Evolutionary conservation across 2,329 filamentous ascomycete genomes (phyloP), one percentile per base, ranked within the genome.

Genomic region (Escovopsis weberi): DNA sequence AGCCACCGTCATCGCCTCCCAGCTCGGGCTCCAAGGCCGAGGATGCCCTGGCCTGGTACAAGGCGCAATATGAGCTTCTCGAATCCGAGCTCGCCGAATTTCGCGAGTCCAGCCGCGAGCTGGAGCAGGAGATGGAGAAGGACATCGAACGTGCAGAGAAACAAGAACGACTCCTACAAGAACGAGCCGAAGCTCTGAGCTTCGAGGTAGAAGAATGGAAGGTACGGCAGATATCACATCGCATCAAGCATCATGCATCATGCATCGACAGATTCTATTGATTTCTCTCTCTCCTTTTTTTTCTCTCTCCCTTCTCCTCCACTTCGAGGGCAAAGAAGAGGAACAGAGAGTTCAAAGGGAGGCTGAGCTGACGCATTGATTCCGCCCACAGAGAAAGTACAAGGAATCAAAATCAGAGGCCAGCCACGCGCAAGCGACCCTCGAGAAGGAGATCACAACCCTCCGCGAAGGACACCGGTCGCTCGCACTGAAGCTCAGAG

Each of bases 201-300:
- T 98, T 86, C 57, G 88, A 96, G 61, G 88, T 91, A 1, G 87
- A 96, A 45, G 91, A 98, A 65, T 98, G 91, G 91, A 96, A 96
- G 80, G 87, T 89, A 68, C 62, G 75, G 28, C 28, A 32, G 8
- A 32, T 53, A 23, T 23, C 23, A 30, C n/a, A 26, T n/a, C 26
- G n/a, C 19, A 37, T 37, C 11, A 23, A 1, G 23, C 23, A 23
- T 6, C 23, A 23, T 23, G 23, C 23, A 23, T 23, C 23, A 23
- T 23, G 23, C 35, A 18, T 37, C 23, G 35, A 18, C 18, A 11
- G n/a, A 11, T 33, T 8, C 34, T 23, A 26, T 40, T 15, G 15
- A 37, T 32, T 9, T 32, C 28, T 26, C 26, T 39, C 12, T 5
- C 9, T 41, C 40, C 32, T 15, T 23, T 6, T 33, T 38, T 33